These are phyloP conservation scores for Fusarium oxysporum DNA, from an alignment of 2,329 filamentous ascomycete genomes.

Conservation along the genomic window DNA sequence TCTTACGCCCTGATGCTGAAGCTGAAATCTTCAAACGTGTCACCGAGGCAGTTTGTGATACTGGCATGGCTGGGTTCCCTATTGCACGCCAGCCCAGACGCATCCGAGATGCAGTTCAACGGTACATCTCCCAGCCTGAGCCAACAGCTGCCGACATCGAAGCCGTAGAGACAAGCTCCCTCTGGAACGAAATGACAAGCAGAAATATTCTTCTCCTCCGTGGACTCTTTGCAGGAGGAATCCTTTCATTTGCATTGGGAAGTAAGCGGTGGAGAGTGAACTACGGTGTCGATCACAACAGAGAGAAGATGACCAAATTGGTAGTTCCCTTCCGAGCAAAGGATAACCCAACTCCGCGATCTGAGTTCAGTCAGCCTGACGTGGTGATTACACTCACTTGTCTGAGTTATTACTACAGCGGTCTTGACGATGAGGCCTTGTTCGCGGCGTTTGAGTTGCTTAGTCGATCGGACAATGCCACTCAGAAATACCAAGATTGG, in stretches of 20 bases:
- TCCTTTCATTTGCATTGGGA: slow-evolving; percentile 64
- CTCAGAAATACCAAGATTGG: slow-evolving; percentile 64
- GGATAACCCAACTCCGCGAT: slow-evolving; percentile 63
- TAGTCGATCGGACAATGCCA: slow-evolving; percentile 62
- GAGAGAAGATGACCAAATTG: slow-evolving; percentile 58
- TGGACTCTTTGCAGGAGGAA: slow-evolving; percentile 66
- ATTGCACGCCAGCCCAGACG: slow-evolving; percentile 51
- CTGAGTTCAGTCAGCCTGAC: slow-evolving; percentile 73
- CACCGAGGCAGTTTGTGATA: slow-evolving; percentile 55
- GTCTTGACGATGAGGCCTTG: slow-evolving; percentile 64
- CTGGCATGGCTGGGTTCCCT: slow-evolving; percentile 57
- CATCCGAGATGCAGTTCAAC: slow-evolving; percentile 49
- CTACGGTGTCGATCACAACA: slow-evolving; percentile 65
- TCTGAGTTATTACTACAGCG: slow-evolving; percentile 67
- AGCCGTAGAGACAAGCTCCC: slow-evolving; percentile 50
- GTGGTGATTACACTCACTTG: slow-evolving; percentile 67
- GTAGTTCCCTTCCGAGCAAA: slow-evolving; percentile 72
- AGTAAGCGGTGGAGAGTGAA: slow-evolving; percentile 74
- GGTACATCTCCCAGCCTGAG: slow-evolving; percentile 58
- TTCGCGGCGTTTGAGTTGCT: slow-evolving; percentile 61
- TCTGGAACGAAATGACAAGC: slow-evolving; percentile 52
- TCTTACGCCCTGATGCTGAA: slow-evolving; percentile 54
- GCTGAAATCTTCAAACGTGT: slow-evolving; percentile 48
- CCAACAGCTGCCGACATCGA: slow-evolving; percentile 47
- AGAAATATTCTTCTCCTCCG: slow-evolving; percentile 60